Conservation (phyloP, 2,329 filamentous ascomycete genomes). For the Cladophialophora chaetospira region DNA sequence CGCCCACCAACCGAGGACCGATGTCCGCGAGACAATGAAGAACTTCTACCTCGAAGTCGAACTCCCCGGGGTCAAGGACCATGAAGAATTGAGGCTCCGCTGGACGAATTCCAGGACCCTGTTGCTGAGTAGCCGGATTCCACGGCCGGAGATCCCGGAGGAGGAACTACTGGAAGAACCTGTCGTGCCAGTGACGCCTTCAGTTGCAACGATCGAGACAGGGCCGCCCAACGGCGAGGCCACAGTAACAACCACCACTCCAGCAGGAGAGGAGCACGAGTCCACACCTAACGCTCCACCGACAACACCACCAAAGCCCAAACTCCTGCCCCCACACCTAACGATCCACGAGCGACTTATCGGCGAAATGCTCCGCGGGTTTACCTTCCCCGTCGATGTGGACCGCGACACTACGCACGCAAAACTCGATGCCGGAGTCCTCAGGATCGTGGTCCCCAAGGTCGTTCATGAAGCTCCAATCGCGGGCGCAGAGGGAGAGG, state of each 20-base stretch:
- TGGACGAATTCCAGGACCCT: conserved; percentile 29
- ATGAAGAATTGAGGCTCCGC: conserved; percentile 24
- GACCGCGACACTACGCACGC: conserved; percentile 31
- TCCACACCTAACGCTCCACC: neutral
- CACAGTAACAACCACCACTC: neutral
- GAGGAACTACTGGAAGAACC: conserved; percentile 16
- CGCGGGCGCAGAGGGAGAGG: neutral
- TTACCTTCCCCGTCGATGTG: conserved; percentile 32
- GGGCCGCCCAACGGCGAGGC: neutral
- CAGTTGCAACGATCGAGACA: neutral
- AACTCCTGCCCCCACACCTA: conserved; percentile 16
- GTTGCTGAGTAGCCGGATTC: conserved; percentile 23
- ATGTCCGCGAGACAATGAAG: conserved; percentile 28
- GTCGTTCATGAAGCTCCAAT: neutral
- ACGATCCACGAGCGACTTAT: conserved; percentile 29
- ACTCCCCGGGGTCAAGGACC: conserved; percentile 30
- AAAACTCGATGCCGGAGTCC: conserved; percentile 29
- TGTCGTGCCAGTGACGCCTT: neutral
- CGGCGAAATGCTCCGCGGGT: conserved; percentile 29
- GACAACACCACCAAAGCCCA: neutral
- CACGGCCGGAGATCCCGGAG: conserved; percentile 25
- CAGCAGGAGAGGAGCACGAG: neutral
- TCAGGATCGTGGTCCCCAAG: conserved; percentile 31
- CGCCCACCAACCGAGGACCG: conserved; percentile 24
- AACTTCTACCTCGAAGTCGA: conserved; percentile 33